Percentiles rank a stretch among this genome's conserved stretches.
Conservation (phyloP, 192 early-diverging fungal species). For the Backusella mclennaniae region DNA sequence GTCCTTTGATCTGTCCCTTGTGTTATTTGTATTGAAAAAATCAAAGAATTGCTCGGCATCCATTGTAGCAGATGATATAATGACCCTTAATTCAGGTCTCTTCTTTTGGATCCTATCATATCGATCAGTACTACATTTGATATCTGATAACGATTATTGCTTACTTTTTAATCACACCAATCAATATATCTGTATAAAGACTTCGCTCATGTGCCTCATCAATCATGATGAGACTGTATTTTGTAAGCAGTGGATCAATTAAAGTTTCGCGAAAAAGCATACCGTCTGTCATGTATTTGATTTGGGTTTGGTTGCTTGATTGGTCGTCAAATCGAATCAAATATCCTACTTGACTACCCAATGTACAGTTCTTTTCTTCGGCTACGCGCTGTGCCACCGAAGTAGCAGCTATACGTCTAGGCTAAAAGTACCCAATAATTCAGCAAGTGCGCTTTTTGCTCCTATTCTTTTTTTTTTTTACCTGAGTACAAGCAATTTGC, state of each 20-base stretch:
- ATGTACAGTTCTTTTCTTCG: constrained; percentile 61
- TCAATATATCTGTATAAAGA: constrained; percentile 69
- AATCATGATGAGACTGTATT: constrained; percentile 77
- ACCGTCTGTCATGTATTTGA: constrained; percentile 87
- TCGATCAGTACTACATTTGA: too few relatives aligned
- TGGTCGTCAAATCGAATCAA: constrained; percentile 68
- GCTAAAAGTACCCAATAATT: constrained; percentile 26
- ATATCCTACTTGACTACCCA: constrained; percentile 81
- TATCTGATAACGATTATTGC: not conserved
- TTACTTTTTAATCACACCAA: constrained; percentile 80
- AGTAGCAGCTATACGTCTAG: constrained; percentile 70
- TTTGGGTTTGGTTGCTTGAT: constrained; percentile 49
- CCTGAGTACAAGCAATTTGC: constrained; percentile 75
- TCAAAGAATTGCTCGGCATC: constrained; percentile 69
- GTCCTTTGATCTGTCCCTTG: constrained; percentile 42
- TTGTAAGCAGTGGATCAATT: constrained; percentile 68
- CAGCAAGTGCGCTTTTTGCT: constrained; percentile 32
- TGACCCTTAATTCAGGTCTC: constrained; percentile 66
- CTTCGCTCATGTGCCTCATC: constrained; percentile 79
- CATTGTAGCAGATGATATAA: constrained; percentile 83
- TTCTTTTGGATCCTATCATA: constrained; percentile 63
- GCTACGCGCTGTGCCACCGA: constrained; percentile 75
- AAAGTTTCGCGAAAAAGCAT: constrained; percentile 80
- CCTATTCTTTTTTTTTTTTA: constrained; percentile 56
- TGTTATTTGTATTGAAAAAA: constrained; percentile 66